A percentile compares a stretch with the other conserved stretches of the same genome.
These are phyloP conservation scores for Nitzschia sp. DNA, from an alignment of 108 stramenopile species.

Conservation along the genomic window DNA sequence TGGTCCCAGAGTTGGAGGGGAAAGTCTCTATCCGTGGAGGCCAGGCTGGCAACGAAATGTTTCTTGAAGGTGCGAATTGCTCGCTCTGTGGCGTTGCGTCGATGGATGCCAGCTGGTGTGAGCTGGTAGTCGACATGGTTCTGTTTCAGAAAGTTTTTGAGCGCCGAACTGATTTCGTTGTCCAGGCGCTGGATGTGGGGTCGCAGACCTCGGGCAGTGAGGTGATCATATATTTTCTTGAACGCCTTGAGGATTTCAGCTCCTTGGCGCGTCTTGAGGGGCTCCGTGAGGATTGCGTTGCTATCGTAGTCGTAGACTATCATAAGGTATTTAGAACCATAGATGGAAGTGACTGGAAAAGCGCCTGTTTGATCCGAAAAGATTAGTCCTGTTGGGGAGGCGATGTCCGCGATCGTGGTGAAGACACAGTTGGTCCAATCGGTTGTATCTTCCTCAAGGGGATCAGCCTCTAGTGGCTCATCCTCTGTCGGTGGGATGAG, in stretches of 20 bases:
- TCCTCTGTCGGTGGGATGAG: background rate
- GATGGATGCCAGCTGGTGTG: conserved; percentile 23
- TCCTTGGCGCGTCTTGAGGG: background rate
- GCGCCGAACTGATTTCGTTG: conserved; percentile 4
- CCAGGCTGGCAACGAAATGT: conserved; percentile 50
- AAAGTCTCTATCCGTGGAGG: conserved; percentile 31
- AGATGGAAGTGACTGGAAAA: conserved; percentile 34
- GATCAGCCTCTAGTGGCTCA: background rate
- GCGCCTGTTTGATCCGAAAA: conserved; percentile 23
- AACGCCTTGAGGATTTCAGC: conserved; percentile 20
- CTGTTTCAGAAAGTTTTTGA: conserved; percentile 19
- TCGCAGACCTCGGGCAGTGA: background rate
- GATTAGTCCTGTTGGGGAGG: conserved; percentile 13
- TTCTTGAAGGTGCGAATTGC: conserved; percentile 56
- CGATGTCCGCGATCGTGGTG: background rate
- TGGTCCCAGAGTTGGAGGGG: conserved; percentile 37
- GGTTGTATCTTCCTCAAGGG: background rate
- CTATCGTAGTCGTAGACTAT: conserved; percentile 42
- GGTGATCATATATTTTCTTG: conserved; percentile 9
- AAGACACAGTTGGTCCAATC: background rate
- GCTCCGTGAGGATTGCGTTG: conserved; percentile 35
- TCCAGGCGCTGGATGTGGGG: conserved; percentile 34
- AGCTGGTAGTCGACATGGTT: conserved; percentile 40
- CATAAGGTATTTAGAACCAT: no score
- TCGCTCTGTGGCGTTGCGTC: conserved; percentile 46